Conservation (phyloP, 768 basidiomycete genomes). For the Udeniomyces megalosporus region DNA sequence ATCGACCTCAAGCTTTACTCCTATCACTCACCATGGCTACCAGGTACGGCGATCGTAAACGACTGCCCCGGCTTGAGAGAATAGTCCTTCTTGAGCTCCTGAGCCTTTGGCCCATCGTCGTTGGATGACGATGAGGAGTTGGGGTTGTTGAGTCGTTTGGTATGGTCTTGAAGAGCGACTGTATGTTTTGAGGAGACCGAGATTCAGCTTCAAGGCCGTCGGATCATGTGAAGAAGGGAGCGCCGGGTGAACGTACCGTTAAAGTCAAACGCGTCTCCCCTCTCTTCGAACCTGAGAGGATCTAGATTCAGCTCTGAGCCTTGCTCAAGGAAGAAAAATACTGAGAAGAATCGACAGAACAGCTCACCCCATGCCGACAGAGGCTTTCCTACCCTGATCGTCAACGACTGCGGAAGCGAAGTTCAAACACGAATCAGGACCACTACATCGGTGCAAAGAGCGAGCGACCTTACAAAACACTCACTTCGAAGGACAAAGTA, state of each 20-base stretch:
- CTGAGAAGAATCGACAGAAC: conserved; percentile 76
- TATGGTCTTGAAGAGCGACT: conserved; percentile 37
- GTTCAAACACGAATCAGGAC: no score
- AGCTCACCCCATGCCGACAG: conserved; percentile 82
- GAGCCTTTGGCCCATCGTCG: conserved; percentile 25
- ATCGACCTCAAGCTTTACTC: no score
- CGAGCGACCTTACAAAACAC: no score
- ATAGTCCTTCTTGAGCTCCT: conserved; percentile 52
- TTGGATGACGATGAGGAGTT: conserved; percentile 38
- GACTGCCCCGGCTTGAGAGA: conserved; percentile 89
- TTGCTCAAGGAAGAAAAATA: conserved; percentile 36
- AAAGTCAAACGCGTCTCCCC: conserved; percentile 15
- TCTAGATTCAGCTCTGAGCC: neutral
- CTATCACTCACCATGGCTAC: neutral
- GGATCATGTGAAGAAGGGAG: conserved; percentile 72
- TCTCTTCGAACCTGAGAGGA: conserved; percentile 9
- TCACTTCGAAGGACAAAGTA: conserved; percentile 70
- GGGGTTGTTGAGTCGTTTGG: conserved; percentile 19
- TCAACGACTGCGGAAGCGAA: conserved; percentile 43
- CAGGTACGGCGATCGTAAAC: conserved; percentile 71
- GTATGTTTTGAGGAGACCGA: no score
- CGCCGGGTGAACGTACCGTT: conserved; percentile 35
- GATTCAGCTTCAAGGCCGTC: no score
- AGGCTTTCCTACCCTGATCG: conserved; percentile 59
- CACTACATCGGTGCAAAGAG: no score